These are phyloP conservation scores for Verticillium nubilum DNA, from an alignment of 2,329 filamentous ascomycete genomes.

Conservation along the genomic window DNA sequence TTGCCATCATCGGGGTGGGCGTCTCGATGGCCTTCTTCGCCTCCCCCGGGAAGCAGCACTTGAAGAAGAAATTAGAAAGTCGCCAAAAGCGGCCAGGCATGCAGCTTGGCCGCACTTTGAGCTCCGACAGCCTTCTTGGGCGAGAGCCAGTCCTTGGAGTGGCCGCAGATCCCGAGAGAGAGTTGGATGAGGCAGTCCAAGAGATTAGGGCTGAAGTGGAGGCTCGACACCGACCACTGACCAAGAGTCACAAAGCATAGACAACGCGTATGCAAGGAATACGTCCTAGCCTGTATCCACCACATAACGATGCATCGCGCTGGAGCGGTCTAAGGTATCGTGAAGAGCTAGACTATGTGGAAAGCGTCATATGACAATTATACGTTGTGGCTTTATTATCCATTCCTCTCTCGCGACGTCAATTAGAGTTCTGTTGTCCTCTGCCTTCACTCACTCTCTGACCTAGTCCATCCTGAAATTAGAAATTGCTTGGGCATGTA, in stretches of 20 bases:
- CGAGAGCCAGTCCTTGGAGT: slow-evolving; percentile 69
- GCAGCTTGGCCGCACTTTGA: slow-evolving; percentile 42
- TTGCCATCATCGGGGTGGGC: slow-evolving; percentile 64
- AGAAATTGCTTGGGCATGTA: neutral
- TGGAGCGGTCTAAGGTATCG: too few species aligned
- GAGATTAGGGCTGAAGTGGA: slow-evolving; percentile 73
- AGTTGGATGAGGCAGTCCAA: slow-evolving; percentile 71
- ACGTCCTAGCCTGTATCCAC: too few species aligned
- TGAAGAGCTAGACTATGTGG: neutral
- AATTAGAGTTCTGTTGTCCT: neutral
- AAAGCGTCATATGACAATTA: neutral
- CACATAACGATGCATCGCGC: too few species aligned
- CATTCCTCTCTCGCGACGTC: neutral
- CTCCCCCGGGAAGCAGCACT: slow-evolving; percentile 63
- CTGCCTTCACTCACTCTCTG: neutral
- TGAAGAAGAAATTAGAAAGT: slow-evolving; percentile 54
- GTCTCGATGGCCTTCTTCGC: slow-evolving; percentile 69
- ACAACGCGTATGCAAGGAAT: too few species aligned
- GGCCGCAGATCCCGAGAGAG: slow-evolving; percentile 67
- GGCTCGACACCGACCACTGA: slow-evolving; percentile 16
- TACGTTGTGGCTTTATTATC: neutral
- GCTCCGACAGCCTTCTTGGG: slow-evolving; percentile 50
- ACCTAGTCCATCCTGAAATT: too few species aligned
- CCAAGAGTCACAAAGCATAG: neutral
- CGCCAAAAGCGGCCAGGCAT: slow-evolving; percentile 43